phyloP scores from a whole-genome alignment of 176 grass and related monocot genomes.

The Eragrostis curvula region DNA sequence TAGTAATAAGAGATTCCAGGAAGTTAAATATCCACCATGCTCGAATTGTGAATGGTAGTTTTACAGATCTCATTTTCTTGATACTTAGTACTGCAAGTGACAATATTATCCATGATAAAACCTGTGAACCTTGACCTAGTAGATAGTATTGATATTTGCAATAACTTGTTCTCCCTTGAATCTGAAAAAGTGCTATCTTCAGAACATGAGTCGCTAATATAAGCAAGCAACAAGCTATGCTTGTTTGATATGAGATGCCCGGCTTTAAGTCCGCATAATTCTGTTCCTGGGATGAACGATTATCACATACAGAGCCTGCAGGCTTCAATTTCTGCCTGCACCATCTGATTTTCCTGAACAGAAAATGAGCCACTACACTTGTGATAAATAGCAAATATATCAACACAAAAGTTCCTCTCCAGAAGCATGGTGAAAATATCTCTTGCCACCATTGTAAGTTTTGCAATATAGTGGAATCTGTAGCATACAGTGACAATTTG shows the following conservation, averaged over 20 bases:
- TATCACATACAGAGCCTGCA: conserved; percentile 34
- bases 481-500: conserved; percentile 15
- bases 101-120: conserved; percentile 81
- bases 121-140: conserved; percentile 61
- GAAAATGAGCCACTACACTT: conserved; percentile 50
- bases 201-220: conserved; percentile 55
- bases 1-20: conserved; percentile 59
- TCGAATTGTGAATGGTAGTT: conserved; percentile 66
- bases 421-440: conserved; percentile 71
- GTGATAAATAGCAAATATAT: conserved; percentile 64
- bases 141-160: conserved; percentile 57
- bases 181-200: conserved; percentile 43
- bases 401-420: conserved; percentile 56
- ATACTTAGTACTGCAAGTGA: conserved; percentile 58
- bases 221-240: conserved; percentile 75
- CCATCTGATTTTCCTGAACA: conserved; percentile 58
- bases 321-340: conserved; percentile 50
- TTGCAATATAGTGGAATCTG: conserved; percentile 56
- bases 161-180: conserved; percentile 42
- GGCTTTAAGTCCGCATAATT: conserved; percentile 43
- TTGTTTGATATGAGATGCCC: conserved; percentile 67
- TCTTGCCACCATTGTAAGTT: conserved; percentile 67
- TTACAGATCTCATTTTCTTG: conserved; percentile 58
- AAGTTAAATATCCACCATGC: conserved; percentile 82
- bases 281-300: conserved; percentile 29